A percentile compares a stretch with the other conserved stretches of the same genome.
phyloP scores from a whole-genome alignment of 768 basidiomycete species.

The Rhodotorula graminis region DNA sequence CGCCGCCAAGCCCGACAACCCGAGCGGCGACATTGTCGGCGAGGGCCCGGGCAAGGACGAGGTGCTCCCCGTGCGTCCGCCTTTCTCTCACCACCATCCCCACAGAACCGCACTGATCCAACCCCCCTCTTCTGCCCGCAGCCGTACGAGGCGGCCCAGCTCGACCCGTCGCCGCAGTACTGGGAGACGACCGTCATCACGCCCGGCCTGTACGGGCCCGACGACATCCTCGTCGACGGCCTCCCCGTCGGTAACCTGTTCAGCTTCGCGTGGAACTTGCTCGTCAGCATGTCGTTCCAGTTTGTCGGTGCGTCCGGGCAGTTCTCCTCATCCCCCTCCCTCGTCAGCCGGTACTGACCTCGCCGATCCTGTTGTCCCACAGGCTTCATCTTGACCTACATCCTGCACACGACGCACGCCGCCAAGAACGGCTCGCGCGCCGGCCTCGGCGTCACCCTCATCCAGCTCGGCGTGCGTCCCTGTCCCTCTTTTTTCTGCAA shows the following conservation, averaged over 20 bases:
- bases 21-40: constrained; percentile 41
- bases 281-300: constrained; percentile 94
- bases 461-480: constrained; percentile 65
- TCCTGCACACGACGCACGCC: constrained; percentile 82
- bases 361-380: not conserved
- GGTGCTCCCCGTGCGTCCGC: constrained; percentile 71
- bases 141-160: constrained; percentile 81
- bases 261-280: constrained; percentile 69
- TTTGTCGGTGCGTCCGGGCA: constrained; percentile 66
- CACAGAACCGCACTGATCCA: too few relatives aligned
- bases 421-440: constrained; percentile 89
- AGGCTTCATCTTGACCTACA: constrained; percentile 69
- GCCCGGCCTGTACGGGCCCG: constrained; percentile 54
- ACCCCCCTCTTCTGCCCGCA: too few relatives aligned
- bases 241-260: constrained; percentile 83
- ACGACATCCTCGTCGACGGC: constrained; percentile 82
- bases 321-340: too few relatives aligned
- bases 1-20: constrained; percentile 74
- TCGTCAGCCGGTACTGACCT: not conserved
- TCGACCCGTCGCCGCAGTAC: constrained; percentile 87
- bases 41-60: constrained; percentile 57
- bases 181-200: constrained; percentile 95
- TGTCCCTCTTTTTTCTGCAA: too few relatives aligned
- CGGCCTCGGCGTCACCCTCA: constrained; percentile 89
- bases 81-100: too few relatives aligned